Base-by-base conservation (phyloP, 2,329 filamentous ascomycete species). In the Acarospora socialis region DNA sequence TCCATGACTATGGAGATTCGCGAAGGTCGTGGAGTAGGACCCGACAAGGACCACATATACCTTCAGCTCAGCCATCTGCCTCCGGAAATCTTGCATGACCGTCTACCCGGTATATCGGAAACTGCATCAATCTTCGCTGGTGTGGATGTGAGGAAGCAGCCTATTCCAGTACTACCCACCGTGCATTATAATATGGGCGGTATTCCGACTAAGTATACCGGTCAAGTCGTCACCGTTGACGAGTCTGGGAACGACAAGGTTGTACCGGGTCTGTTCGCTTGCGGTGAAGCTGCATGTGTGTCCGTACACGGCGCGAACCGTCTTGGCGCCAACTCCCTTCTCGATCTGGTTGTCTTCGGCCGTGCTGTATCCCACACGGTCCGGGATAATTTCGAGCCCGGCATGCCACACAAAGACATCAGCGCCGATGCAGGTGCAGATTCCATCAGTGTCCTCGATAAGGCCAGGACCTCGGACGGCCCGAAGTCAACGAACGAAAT, bases 121-220 rank as follows among this genome's bases (percentile, higher is more conserved):
- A 98, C 90, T 20, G 90, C 87, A 32, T 84, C 82, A 47, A 95
- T 95, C 52, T 98, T 98, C 61, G 72, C 87, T 38, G 87, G 90
- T 63, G 86, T 98, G 48, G 90, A 98, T 57, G 87, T 98, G 46
- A 79, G 77, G 53, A 94, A 93, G 68, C 81, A 94, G 63, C 87
- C 87, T 44, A 95, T 95, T 47, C 87, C 87, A 40, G 87, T 95
- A 44, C 70, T 95, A 41, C 87, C 87, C 36, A 95, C 87, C 26
- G 87, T 94, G 46, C 86, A 98, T 70, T 98, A 98, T 73, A 94
- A 94, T 72, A 98, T 95, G 90, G 87, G 87, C 61, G 87, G 90
- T 70, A 94, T 98, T 47, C 87, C 87, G 32, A 95, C 90, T 46
- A 83, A 82, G 53, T 95, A 93, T 70, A 94, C 83, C 41, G 87